These are phyloP conservation scores for Vicia faba DNA, from an alignment of 306 rosid species.

Conservation along the genomic window DNA sequence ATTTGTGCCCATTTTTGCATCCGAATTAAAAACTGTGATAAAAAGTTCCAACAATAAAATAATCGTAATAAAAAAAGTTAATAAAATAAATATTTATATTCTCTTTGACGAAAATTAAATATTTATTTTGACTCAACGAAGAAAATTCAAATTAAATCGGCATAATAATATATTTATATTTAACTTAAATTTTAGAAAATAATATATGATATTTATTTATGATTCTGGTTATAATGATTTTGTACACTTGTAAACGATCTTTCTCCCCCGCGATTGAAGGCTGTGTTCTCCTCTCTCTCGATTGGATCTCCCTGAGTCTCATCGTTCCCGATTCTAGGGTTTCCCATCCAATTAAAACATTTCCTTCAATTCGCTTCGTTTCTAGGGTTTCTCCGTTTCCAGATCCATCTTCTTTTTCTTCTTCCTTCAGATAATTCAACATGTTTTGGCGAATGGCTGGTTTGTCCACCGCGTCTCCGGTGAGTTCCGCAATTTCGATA, in stretches of 20 bases:
- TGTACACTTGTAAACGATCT: conserved; percentile 40
- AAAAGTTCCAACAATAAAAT: too few relatives aligned
- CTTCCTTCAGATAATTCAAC: conserved; percentile 45
- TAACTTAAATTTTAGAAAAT: not conserved
- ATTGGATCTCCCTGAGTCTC: conserved; percentile 55
- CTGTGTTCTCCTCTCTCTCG: conserved; percentile 42
- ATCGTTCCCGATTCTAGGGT: conserved; percentile 60
- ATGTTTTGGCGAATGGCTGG: conserved; percentile 99
- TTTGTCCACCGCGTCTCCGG: conserved; percentile 95
- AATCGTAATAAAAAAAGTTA: too few relatives aligned
- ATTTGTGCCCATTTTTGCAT: too few relatives aligned
- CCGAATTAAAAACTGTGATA: too few relatives aligned
- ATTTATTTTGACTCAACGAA: not conserved
- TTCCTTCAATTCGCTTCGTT: conserved; percentile 41
- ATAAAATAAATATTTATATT: too few relatives aligned
- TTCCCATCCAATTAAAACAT: conserved; percentile 29
- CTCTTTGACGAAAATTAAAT: too few relatives aligned
- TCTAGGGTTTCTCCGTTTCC: conserved; percentile 73
- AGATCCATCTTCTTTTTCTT: conserved; percentile 65
- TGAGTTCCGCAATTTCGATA: conserved; percentile 50
- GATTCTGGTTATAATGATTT: conserved; percentile 18
- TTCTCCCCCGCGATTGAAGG: conserved; percentile 70
- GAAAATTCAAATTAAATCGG: too few relatives aligned
- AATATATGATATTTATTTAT: conserved; percentile 6
- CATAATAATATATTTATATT: not conserved